phyloP scores from a whole-genome alignment of 371 early-diverging fungal species.

The Mucor mucedo region DNA sequence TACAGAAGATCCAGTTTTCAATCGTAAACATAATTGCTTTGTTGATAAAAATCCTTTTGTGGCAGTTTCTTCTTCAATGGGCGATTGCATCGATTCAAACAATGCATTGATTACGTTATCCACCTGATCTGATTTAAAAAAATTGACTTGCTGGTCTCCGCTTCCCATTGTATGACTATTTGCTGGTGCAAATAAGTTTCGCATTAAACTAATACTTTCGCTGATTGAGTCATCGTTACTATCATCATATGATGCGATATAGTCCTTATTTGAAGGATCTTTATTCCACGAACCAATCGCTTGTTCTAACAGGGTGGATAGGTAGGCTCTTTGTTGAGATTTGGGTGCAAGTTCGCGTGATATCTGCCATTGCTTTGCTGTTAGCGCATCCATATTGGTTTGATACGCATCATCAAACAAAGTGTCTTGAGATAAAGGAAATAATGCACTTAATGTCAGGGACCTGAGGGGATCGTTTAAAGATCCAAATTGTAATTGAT shows the following conservation, averaged over 20 bases:
- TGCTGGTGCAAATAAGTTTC: slow-evolving; percentile 27
- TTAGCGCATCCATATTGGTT: slow-evolving; percentile 65
- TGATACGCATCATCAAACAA: slow-evolving; percentile 50
- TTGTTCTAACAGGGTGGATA: slow-evolving; percentile 64
- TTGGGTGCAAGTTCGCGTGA: slow-evolving; percentile 60
- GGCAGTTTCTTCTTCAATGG: background rate
- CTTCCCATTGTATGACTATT: background rate
- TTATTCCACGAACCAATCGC: slow-evolving; percentile 66
- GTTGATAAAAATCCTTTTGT: slow-evolving; percentile 14
- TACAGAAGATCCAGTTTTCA: slow-evolving; percentile 61
- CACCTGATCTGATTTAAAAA: slow-evolving; percentile 32
- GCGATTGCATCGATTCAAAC: slow-evolving; percentile 14
- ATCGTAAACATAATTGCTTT: slow-evolving; percentile 46
- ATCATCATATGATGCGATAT: slow-evolving; percentile 43
- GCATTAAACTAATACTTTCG: slow-evolving; percentile 26
- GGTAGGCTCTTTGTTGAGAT: slow-evolving; percentile 59
- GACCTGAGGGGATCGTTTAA: slow-evolving; percentile 74
- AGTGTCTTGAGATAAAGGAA: slow-evolving; percentile 61
- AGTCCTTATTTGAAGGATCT: slow-evolving; percentile 51
- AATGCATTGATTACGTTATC: slow-evolving; percentile 30
- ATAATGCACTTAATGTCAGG: slow-evolving; percentile 64
- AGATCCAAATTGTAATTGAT: slow-evolving; percentile 67
- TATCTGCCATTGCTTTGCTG: slow-evolving; percentile 67
- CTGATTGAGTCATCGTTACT: slow-evolving; percentile 15
- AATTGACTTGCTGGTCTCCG: slow-evolving; percentile 1